Conservation (phyloP, 2,329 filamentous ascomycete species). For the Magnaporthiopsis rhizophila region DNA sequence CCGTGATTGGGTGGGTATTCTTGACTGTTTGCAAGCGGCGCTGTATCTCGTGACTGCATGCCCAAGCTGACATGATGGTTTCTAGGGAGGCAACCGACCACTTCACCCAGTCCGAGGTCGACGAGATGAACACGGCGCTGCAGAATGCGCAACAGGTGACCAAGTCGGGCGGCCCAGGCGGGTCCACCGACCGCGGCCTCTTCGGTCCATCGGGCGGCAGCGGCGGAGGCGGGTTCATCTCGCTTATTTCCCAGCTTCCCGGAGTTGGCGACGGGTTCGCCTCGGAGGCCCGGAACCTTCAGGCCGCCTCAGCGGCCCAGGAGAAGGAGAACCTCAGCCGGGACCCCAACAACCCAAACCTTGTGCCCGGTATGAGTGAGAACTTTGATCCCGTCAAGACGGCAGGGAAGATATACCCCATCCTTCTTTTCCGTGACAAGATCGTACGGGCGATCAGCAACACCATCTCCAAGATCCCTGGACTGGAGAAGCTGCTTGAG, state of each 20-base stretch:
- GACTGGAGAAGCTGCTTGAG: constrained; percentile 81
- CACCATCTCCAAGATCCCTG: constrained; percentile 85
- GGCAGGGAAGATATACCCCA: constrained; percentile 81
- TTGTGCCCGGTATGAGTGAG: constrained; percentile 66
- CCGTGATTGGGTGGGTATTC: constrained; percentile 43
- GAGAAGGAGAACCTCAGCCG: constrained; percentile 47
- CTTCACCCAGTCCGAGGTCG: constrained; percentile 77
- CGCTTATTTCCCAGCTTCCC: constrained; percentile 69
- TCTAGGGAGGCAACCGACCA: constrained; percentile 65
- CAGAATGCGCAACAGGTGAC: constrained; percentile 54
- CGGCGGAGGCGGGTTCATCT: constrained; percentile 47
- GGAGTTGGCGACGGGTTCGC: constrained; percentile 59
- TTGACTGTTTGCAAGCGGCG: not conserved
- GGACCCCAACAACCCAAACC: constrained; percentile 37
- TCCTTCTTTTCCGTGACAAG: constrained; percentile 86
- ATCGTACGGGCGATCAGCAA: constrained; percentile 81
- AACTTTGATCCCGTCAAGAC: constrained; percentile 73
- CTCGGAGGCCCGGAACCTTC: constrained; percentile 55
- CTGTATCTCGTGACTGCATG: not conserved
- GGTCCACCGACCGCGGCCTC: constrained; percentile 20
- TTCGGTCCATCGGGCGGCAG: constrained; percentile 27
- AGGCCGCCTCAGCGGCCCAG: constrained; percentile 53
- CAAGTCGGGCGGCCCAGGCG: constrained; percentile 15
- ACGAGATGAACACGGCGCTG: constrained; percentile 69
- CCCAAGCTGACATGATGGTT: not conserved